A percentile compares a stretch with the other conserved stretches of the same genome.
These are phyloP conservation scores for Lasiodiplodia sp. DNA, from an alignment of 2,329 filamentous ascomycete species.

Conservation along the genomic window DNA sequence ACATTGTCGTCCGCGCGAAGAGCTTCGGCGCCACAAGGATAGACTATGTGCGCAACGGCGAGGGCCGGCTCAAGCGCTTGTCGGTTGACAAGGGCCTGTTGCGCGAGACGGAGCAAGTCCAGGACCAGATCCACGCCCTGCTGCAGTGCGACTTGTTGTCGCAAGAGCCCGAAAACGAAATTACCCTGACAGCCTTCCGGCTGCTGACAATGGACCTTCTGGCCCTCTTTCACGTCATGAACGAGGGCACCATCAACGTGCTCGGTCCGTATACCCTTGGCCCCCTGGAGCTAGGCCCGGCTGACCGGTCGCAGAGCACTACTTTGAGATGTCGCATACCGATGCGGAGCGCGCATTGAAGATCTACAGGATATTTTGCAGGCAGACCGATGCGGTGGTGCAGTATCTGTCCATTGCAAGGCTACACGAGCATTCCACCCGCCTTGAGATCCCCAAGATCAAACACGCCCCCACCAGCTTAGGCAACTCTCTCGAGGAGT, in stretches of 20 bases:
- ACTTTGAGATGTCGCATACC: conserved; percentile 96
- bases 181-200: conserved; percentile 91
- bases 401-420: conserved; percentile 86
- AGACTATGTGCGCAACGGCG: conserved; percentile 87
- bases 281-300: conserved; percentile 2
- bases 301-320: conserved; percentile 71
- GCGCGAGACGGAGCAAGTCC: conserved; percentile 88
- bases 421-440: conserved; percentile 89
- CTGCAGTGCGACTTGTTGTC: conserved; percentile 91
- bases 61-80: conserved; percentile 82
- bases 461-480: conserved; percentile 96
- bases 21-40: conserved; percentile 84
- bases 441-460: conserved; percentile 93
- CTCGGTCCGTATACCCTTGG: conserved; percentile 67
- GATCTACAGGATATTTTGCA: conserved; percentile 91
- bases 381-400: conserved; percentile 91
- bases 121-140: conserved; percentile 84
- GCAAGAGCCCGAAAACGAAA: conserved; percentile 92
- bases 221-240: conserved; percentile 91
- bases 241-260: conserved; percentile 96
- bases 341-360: conserved; percentile 91
- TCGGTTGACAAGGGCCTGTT: conserved; percentile 91
- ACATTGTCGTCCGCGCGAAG: conserved; percentile 81
- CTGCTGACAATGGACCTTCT: conserved; percentile 89
- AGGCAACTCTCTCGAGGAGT: conserved; percentile 89